phyloP scores from a whole-genome alignment of 148 eudicot species.

The Salicornia ramosissima region DNA sequence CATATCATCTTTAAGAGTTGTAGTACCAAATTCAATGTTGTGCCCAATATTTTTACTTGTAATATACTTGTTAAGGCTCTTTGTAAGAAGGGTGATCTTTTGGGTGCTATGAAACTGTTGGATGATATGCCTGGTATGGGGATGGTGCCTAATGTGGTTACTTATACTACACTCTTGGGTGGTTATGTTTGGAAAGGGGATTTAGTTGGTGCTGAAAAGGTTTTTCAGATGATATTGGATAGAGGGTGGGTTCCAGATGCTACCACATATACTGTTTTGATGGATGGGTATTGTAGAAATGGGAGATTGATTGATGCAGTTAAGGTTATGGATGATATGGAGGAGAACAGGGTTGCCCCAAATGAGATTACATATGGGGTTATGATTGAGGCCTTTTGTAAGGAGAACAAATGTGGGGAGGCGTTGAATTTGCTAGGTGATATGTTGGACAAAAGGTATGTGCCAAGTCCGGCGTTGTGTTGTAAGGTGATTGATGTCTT shows the following conservation, averaged over 20 bases:
- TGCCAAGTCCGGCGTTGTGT: conserved; percentile 57
- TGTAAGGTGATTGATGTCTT: conserved; percentile 73
- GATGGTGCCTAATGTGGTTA: conserved; percentile 66
- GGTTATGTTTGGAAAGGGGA: conserved; percentile 61
- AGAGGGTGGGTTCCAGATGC: conserved; percentile 86
- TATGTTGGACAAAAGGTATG: conserved; percentile 65
- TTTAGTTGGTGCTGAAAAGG: conserved; percentile 53
- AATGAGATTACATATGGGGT: conserved; percentile 73
- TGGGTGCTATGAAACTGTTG: conserved; percentile 51
- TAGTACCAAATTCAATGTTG: conserved; percentile 38
- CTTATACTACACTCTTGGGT: conserved; percentile 63
- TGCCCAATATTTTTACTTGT: conserved; percentile 67
- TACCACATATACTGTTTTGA: conserved; percentile 64
- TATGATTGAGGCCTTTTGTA: conserved; percentile 82
- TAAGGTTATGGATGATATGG: conserved; percentile 92
- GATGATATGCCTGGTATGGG: conserved; percentile 84
- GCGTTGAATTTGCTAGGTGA: conserved; percentile 65
- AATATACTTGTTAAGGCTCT: conserved; percentile 68
- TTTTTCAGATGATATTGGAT: conserved; percentile 65
- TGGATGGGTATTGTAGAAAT: conserved; percentile 73
- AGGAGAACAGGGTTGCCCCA: conserved; percentile 58
- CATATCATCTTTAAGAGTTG: conserved; percentile 51
- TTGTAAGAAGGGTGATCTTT: conserved; percentile 59
- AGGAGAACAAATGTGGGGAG: conserved; percentile 62
- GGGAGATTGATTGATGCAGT: conserved; percentile 66